phyloP scores from a whole-genome alignment of 768 basidiomycete genomes.

The Xerocomellus chrysenteron region DNA sequence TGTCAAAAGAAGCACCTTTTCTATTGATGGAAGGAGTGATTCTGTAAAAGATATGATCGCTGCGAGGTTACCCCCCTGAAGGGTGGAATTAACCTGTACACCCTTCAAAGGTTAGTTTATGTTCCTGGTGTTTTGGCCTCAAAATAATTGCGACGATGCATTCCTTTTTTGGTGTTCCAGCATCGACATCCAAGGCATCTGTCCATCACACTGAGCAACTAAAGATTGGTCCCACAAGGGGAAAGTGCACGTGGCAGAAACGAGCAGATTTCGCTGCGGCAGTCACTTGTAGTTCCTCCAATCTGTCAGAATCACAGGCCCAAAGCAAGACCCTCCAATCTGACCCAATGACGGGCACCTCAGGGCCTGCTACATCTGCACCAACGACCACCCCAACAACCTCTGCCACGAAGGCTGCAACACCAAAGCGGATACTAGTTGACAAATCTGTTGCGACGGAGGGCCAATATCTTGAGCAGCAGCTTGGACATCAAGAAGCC shows the following conservation, averaged over 20 bases:
- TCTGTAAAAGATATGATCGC: neutral
- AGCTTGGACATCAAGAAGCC: neutral
- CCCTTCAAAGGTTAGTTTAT: neutral
- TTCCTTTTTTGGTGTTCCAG: neutral
- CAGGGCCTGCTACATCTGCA: neutral
- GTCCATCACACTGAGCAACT: rapidly evolving
- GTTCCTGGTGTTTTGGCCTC: neutral
- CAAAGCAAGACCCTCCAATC: neutral
- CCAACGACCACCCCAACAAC: neutral
- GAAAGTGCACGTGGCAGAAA: neutral
- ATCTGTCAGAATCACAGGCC: neutral
- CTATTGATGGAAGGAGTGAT: too few relatives aligned
- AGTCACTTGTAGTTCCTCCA: too few relatives aligned
- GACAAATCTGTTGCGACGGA: neutral
- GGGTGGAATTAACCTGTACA: too few relatives aligned
- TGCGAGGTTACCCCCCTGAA: neutral
- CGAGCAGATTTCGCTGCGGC: neutral
- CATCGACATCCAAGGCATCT: neutral
- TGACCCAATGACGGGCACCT: neutral
- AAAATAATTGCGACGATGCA: too few relatives aligned
- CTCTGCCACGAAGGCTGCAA: neutral
- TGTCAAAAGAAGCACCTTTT: neutral
- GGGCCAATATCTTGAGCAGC: neutral
- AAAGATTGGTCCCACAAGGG: neutral
- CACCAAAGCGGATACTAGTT: neutral